These are phyloP conservation scores for Salicornia ramosissima DNA, from an alignment of 148 eudicot species.

Conservation along the genomic window DNA sequence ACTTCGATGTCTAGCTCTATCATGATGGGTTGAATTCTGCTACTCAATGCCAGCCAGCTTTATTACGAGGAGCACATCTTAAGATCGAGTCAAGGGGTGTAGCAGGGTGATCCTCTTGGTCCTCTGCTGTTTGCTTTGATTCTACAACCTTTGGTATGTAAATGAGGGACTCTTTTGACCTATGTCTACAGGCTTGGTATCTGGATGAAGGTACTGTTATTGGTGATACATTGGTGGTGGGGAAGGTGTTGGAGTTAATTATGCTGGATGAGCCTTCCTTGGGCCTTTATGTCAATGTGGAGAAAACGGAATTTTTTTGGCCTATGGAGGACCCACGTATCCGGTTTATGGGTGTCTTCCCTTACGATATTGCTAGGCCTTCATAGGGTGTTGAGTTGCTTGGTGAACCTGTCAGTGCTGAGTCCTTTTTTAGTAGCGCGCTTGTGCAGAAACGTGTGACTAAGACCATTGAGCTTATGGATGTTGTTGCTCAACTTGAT, in stretches of 20 bases:
- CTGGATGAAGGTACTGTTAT: not conserved
- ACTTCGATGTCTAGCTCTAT: not conserved
- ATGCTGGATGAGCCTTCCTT: not conserved
- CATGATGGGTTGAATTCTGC: not conserved
- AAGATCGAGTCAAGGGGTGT: not conserved
- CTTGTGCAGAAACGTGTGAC: not conserved
- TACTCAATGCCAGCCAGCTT: not conserved
- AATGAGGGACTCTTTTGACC: not conserved
- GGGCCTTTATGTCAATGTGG: not conserved
- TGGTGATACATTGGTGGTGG: not conserved
- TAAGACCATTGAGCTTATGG: not conserved
- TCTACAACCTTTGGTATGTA: not conserved
- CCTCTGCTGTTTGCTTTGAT: not conserved
- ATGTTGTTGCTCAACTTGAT: not conserved
- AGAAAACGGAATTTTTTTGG: not conserved
- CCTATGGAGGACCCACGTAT: not conserved
- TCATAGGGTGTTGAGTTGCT: not conserved
- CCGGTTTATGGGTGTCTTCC: not conserved
- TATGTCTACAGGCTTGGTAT: not conserved
- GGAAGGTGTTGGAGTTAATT: not conserved
- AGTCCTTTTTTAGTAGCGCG: not conserved
- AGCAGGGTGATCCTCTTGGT: not conserved
- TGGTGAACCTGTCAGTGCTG: not conserved
- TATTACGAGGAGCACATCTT: not conserved
- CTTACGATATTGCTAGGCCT: not conserved